Evolutionary conservation across 164 flowering plant species (phyloP), one percentile per base, ranked within the genome.

Genomic region (Annona cherimola): DNA sequence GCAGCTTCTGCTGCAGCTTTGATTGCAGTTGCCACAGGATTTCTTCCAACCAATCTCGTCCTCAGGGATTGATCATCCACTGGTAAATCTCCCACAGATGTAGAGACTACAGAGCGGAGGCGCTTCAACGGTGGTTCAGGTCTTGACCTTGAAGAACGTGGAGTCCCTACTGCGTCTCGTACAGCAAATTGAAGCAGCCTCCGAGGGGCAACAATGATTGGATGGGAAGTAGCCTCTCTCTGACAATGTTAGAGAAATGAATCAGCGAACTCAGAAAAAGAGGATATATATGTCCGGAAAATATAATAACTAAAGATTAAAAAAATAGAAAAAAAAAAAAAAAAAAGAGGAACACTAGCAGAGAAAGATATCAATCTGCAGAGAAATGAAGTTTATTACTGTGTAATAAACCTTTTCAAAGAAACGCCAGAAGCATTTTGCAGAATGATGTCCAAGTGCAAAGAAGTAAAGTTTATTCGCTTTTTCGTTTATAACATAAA

Each of bases 111-210:
- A 19, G 98, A 95, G 1, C 92, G 88, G 67, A 93, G 89, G 54
- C 96, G 98, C 77, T 88, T 90, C n/a, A 71, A 20, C 42, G 84
- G 66, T 64, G 93, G 88, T 65, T 84, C 91, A 14, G 64, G 42
- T 50, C 70, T 69, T 19, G 74, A 63, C 74, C 55, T 81, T n/a
- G 90, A 72, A 40, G 91, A 75, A 72, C 82, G 79, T 9, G 82
- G 64, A 76, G 85, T 82, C 62, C 82, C 93, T 57, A 93, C 89
- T 0, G 99, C 99, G 76, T 95, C 99, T 69, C 98, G 77, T 4
- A 95, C 91, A 59, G 99, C 99, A 89, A 86, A 93, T 60, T 95
- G 98, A 74, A 93, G 95, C 46, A 95, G 81, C 75, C 99, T 83
- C 14, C 93, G 81, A 67, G 98, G 82, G 5, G 93, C 98, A 77